phyloP scores from a whole-genome alignment of 805 yeast genomes.

The Teunomyces tritomae region DNA sequence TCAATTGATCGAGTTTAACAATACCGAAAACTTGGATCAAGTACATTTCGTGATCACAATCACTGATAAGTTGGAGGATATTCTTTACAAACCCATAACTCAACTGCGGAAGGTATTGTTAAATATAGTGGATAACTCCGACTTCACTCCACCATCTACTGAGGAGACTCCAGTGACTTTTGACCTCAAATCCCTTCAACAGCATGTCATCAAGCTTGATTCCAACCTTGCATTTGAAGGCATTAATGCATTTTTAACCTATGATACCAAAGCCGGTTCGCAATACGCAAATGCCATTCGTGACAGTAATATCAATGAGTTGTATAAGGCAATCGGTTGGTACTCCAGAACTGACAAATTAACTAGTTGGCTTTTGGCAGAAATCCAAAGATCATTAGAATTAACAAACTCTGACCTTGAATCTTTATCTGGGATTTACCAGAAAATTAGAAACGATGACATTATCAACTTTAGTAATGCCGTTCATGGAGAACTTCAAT shows the following conservation, averaged over 20 bases:
- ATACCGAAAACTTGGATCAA: slow-evolving; percentile 7
- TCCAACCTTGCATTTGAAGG: slow-evolving; percentile 26
- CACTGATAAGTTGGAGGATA: slow-evolving; percentile 17
- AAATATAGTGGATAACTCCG: slow-evolving; percentile 38
- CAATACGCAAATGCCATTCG: slow-evolving; percentile 27
- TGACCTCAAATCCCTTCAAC: slow-evolving; percentile 11
- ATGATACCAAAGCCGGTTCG: slow-evolving; percentile 32
- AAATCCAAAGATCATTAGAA: slow-evolving; percentile 13
- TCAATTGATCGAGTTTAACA: slow-evolving; percentile 22
- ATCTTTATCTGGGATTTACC: slow-evolving; percentile 15
- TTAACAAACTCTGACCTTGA: slow-evolving; percentile 13
- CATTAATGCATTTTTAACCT: slow-evolving; percentile 23
- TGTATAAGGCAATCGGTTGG: slow-evolving; percentile 29
- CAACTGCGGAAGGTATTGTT: slow-evolving; percentile 22
- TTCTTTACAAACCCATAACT: slow-evolving; percentile 5
- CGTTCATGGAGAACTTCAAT: slow-evolving; percentile 38
- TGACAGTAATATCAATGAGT: slow-evolving; percentile 36
- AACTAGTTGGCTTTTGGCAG: slow-evolving; percentile 17
- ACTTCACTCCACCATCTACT: slow-evolving; percentile 34
- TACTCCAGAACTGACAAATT: slow-evolving; percentile 24
- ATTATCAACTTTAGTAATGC: slow-evolving; percentile 26
- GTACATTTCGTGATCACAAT: slow-evolving; percentile 24
- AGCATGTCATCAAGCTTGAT: slow-evolving; percentile 32
- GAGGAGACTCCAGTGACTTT: slow-evolving; percentile 28
- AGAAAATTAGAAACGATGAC: slow-evolving; percentile 20